A percentile compares a stretch with the other conserved stretches of the same genome.
phyloP scores from a whole-genome alignment of 305 asterid species.

The Rubia peregrina region DNA sequence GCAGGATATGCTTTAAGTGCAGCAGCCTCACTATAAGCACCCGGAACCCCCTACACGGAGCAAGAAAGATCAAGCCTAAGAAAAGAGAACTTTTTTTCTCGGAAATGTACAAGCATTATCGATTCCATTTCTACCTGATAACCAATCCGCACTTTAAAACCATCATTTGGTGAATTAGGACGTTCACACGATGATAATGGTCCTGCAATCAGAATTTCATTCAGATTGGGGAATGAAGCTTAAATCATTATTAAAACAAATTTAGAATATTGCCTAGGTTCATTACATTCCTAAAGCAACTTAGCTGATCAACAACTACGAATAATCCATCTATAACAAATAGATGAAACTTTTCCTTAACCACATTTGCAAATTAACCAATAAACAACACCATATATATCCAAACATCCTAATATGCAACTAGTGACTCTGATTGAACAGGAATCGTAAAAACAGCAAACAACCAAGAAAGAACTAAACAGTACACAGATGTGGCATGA shows the following conservation, averaged over 20 bases:
- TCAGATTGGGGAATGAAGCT: not conserved
- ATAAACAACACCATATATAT: not conserved
- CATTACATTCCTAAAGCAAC: not conserved
- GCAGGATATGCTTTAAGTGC: constrained; percentile 72
- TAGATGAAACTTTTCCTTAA: not conserved
- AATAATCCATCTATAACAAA: not conserved
- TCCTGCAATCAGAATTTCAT: constrained; percentile 33
- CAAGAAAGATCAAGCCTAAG: constrained; percentile 18
- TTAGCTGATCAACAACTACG: not conserved
- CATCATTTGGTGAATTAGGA: constrained; percentile 32
- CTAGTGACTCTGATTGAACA: not conserved
- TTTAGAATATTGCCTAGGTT: not conserved
- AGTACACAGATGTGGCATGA: not conserved
- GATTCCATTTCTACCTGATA: constrained; percentile 50
- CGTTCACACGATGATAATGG: constrained; percentile 55
- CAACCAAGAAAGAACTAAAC: not conserved
- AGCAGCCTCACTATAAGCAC: constrained; percentile 79
- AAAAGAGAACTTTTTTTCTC: not conserved
- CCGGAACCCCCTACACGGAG: constrained; percentile 59
- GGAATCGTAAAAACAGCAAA: not conserved
- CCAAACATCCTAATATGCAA: not conserved
- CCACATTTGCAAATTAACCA: not conserved
- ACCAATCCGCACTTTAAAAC: constrained; percentile 60
- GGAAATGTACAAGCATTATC: not conserved
- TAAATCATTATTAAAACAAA: not conserved